phyloP scores from a whole-genome alignment of 2,329 filamentous ascomycete species.

The Aspergillus sp. region DNA sequence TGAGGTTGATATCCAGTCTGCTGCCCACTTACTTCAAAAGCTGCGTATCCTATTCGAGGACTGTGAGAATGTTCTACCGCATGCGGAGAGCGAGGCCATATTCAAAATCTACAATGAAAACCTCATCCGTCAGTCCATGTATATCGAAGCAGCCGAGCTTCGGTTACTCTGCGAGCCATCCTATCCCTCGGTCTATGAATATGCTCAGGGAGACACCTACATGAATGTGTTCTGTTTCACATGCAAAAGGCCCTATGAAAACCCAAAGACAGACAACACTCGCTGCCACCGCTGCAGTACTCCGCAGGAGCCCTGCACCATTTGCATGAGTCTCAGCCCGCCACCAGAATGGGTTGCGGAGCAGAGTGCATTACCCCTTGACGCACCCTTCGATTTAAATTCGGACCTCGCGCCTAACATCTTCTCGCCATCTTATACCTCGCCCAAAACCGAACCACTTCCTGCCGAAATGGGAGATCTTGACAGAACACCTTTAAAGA shows the following conservation, averaged over 20 bases:
- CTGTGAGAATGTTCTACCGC: conserved; percentile 39
- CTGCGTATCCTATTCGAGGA: conserved; percentile 40
- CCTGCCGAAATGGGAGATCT: conserved; percentile 27
- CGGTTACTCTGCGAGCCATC: conserved; percentile 55
- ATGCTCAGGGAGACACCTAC: conserved; percentile 54
- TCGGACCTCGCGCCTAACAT: conserved; percentile 36
- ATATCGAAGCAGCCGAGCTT: conserved; percentile 54
- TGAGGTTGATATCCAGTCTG: conserved; percentile 41
- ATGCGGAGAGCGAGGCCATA: conserved; percentile 54
- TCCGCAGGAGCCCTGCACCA: conserved; percentile 41
- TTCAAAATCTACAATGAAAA: conserved; percentile 59
- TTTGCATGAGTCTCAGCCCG: conserved; percentile 44
- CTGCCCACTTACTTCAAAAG: conserved; percentile 43
- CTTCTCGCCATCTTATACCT: conserved; percentile 48
- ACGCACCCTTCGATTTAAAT: conserved; percentile 15
- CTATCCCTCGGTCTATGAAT: conserved; percentile 59
- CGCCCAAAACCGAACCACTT: conserved; percentile 34
- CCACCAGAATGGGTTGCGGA: conserved; percentile 41
- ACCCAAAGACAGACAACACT: conserved; percentile 48
- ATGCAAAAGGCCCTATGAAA: conserved; percentile 58
- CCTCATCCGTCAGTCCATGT: conserved; percentile 47
- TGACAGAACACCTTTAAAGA: conserved; percentile 17
- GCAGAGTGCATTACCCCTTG: conserved; percentile 16
- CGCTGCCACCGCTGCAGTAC: conserved; percentile 52
- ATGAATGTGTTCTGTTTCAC: conserved; percentile 56